Conservation (phyloP, 768 basidiomycete genomes). For the Amanita subjunquillea region DNA sequence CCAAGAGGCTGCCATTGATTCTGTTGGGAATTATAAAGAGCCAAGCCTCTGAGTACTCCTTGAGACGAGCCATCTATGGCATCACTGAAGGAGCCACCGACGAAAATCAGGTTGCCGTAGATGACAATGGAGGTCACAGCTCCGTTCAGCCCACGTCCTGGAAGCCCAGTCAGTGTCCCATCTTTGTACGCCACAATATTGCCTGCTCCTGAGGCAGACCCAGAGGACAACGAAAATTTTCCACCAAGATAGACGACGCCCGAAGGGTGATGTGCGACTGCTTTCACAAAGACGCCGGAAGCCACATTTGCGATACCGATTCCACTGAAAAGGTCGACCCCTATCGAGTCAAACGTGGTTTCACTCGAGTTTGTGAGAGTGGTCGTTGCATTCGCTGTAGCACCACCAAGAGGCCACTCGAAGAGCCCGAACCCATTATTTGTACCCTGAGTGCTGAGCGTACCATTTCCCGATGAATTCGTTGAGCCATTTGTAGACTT, state of each 20-base stretch:
- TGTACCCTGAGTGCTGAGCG: slow-evolving; percentile 19
- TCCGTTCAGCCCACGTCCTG: slow-evolving; percentile 72
- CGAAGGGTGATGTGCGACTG: slow-evolving; percentile 57
- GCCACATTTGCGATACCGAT: slow-evolving; percentile 37
- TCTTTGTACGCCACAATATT: slow-evolving; percentile 70
- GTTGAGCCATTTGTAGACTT: slow-evolving; percentile 44
- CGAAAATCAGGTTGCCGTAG: slow-evolving; percentile 55
- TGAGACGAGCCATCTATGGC: slow-evolving; percentile 44
- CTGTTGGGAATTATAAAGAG: slow-evolving; percentile 55
- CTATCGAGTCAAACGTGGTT: slow-evolving; percentile 56
- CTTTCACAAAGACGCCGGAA: slow-evolving; percentile 31
- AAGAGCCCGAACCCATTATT: slow-evolving; percentile 72
- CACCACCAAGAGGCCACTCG: slow-evolving; percentile 64
- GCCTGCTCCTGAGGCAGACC: slow-evolving; percentile 40
- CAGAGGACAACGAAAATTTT: slow-evolving; percentile 52
- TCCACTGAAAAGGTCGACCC: slow-evolving; percentile 49
- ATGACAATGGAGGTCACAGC: slow-evolving; percentile 59
- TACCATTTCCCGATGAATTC: slow-evolving; percentile 20
- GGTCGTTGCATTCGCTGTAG: slow-evolving; percentile 46
- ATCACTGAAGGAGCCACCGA: slow-evolving; percentile 84
- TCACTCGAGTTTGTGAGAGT: slow-evolving; percentile 57
- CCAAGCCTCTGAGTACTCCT: slow-evolving; percentile 49
- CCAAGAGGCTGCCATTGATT: slow-evolving; percentile 61
- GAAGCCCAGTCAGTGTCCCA: slow-evolving; percentile 40
- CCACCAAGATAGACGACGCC: slow-evolving; percentile 69